Evolutionary conservation across 345 rosid species (phyloP).

Genomic region (Pugionium cornutum): DNA sequence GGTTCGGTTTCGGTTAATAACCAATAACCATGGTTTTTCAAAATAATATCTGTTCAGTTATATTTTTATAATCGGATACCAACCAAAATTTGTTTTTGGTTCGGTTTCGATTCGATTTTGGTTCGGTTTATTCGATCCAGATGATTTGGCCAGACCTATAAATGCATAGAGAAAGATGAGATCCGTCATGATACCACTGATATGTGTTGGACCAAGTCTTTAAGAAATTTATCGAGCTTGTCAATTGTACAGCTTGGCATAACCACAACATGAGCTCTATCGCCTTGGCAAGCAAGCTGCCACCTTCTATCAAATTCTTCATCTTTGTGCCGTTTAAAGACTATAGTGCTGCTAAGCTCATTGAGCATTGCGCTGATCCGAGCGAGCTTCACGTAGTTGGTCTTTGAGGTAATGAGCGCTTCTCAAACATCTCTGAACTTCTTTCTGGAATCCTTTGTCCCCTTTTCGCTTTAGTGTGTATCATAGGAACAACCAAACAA

Average conservation of each 20-base stretch:
- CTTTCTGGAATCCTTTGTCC: constrained; percentile 91
- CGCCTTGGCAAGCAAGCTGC: constrained; percentile 94
- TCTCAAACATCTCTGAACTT: constrained; percentile 89
- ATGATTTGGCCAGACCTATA: too few species aligned
- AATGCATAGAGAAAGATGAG: constrained; percentile 40
- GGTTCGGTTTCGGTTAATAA: too few species aligned
- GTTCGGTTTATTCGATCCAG: too few species aligned
- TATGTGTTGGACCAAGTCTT: constrained; percentile 58
- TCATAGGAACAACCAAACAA: constrained; percentile 66
- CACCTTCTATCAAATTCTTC: constrained; percentile 89
- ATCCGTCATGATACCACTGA: constrained; percentile 61
- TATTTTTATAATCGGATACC: too few species aligned
- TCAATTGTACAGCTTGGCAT: constrained; percentile 85
- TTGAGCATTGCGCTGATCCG: constrained; percentile 93
- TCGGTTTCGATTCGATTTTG: too few species aligned
- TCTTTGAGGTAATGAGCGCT: constrained; percentile 89
- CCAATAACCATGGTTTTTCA: too few species aligned
- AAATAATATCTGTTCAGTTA: too few species aligned
- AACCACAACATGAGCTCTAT: constrained; percentile 87
- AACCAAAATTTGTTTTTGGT: too few species aligned
- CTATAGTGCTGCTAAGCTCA: constrained; percentile 94
- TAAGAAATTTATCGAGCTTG: constrained; percentile 71
- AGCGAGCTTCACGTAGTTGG: constrained; percentile 56
- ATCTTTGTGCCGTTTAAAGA: constrained; percentile 84
- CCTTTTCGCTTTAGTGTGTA: constrained; percentile 89